A percentile compares a stretch with the other conserved stretches of the same genome.
These are phyloP conservation scores for Melaleuca quinquenervia DNA, from an alignment of 345 rosid genomes.

Conservation along the genomic window DNA sequence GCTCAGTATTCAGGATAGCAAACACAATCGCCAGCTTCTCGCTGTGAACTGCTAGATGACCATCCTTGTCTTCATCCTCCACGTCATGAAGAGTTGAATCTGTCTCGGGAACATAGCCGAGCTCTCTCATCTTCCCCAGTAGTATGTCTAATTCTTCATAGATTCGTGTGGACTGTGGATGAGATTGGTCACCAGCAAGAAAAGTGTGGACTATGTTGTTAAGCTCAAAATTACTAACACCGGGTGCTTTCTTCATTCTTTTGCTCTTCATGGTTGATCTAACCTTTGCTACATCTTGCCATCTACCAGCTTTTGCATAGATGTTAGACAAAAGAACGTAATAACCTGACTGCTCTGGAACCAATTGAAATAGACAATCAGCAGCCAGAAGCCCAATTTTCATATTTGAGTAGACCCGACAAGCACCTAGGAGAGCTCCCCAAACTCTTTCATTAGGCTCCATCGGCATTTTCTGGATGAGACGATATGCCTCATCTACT, in stretches of 20 bases:
- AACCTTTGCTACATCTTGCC: constrained; percentile 41
- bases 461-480: constrained; percentile 38
- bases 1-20: constrained; percentile 25
- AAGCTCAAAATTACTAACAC: constrained; percentile 33
- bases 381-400: constrained; percentile 42
- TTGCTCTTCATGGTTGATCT: constrained; percentile 34
- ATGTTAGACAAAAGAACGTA: constrained; percentile 44
- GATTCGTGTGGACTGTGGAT: constrained; percentile 22
- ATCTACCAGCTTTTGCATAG: constrained; percentile 43
- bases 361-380: constrained; percentile 24
- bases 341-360: constrained; percentile 45
- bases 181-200: constrained; percentile 34
- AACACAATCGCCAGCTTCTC: constrained; percentile 53
- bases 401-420: constrained; percentile 37
- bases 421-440: constrained; percentile 56
- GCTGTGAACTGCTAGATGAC: constrained; percentile 31
- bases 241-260: constrained; percentile 51
- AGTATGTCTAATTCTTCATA: constrained; percentile 22
- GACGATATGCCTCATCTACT: constrained; percentile 31
- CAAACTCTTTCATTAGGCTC: constrained; percentile 37
- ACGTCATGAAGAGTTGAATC: constrained; percentile 43
- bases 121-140: constrained; percentile 27
- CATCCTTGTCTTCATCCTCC: constrained; percentile 52
- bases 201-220: constrained; percentile 34
- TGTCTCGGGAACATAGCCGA: constrained; percentile 32